Evolutionary conservation across 1,284 basidiomycete species (phyloP).

Genomic region (Ceratobasidium papillatum): DNA sequence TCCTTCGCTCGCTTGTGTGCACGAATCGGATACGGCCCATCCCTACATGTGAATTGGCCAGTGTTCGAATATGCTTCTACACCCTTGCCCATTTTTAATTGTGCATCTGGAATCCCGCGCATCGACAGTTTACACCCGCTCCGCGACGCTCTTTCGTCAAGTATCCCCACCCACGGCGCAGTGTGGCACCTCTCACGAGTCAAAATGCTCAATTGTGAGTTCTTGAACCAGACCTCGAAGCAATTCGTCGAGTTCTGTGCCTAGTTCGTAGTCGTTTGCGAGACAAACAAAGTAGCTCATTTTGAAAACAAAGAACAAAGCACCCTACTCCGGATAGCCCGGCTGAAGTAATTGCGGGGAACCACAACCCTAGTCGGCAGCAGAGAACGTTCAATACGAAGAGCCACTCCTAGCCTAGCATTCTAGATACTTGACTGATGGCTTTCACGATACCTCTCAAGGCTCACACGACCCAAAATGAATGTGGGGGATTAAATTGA

Average conservation of each 20-base stretch:
- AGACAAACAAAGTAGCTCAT: background rate
- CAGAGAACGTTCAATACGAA: background rate
- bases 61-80: conserved; percentile 9
- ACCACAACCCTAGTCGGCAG: background rate
- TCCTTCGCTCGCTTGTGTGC: conserved; percentile 24
- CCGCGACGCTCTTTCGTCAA: background rate
- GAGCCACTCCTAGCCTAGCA: background rate
- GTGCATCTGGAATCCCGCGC: background rate
- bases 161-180: background rate
- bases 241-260: background rate
- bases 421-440: too few species aligned
- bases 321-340: background rate
- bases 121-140: background rate
- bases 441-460: background rate
- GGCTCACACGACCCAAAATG: background rate
- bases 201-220: background rate
- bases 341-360: background rate
- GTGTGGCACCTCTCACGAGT: background rate
- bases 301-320: background rate
- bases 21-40: conserved; percentile 33
- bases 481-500: background rate
- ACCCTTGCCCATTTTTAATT: conserved; percentile 7
- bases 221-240: conserved; percentile 11
- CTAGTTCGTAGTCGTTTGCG: background rate
- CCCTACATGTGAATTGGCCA: background rate